Evolutionary conservation across 352 stramenopile genomes (phyloP), one percentile per base, ranked within the genome.

Genomic region (Thalassiosira pacifica): DNA sequence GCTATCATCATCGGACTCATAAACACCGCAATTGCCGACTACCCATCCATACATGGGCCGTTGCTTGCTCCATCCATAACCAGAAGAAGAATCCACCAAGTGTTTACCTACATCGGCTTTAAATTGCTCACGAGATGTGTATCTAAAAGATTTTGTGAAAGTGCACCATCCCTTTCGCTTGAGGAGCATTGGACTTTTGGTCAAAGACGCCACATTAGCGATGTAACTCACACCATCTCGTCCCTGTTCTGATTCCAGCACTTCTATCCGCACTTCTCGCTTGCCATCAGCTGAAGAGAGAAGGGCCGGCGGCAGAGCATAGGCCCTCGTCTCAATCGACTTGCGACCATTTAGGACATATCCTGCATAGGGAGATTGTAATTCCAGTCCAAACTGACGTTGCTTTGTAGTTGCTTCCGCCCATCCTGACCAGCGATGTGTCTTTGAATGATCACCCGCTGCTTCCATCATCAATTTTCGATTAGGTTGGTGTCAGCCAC

Each of bases 241-340:
- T 24, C 89, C 89, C 45, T 55, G 70, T n/a, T 78, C 29, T 18
- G 85, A 89, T 64, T 93, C 67, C 1, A 94, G 26, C 55, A 94
- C 90, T 40, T 76, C 72, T 26, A 93, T 88, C 60, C 71, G 79
- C 2, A 76, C 80, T 34, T 87, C 81, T 34, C n/a, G 11, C 34
- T 61, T 55, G 31, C 18, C 69, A 48, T 42, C 37, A 5, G 4
- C 34, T 42, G 34, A 42, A 42, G 55, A 37, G 1, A 94, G 31
- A 10, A 93, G 76, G 42, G 60, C n/a, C 22, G 71, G 32, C 22
- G 91, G 91, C 18, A 94, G 55, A n/a, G 57, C 27, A 67, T 94
- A 94, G 1, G 66, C 48, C 75, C 91, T 59, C 6, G 88, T 92
- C 71, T 94, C 91, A 40, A 94, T 92, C 11, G 37, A 79, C 66